Evolutionary conservation across 768 basidiomycete genomes (phyloP), one percentile per base, ranked within the genome.

Genomic region (Termitomyces sp.): DNA sequence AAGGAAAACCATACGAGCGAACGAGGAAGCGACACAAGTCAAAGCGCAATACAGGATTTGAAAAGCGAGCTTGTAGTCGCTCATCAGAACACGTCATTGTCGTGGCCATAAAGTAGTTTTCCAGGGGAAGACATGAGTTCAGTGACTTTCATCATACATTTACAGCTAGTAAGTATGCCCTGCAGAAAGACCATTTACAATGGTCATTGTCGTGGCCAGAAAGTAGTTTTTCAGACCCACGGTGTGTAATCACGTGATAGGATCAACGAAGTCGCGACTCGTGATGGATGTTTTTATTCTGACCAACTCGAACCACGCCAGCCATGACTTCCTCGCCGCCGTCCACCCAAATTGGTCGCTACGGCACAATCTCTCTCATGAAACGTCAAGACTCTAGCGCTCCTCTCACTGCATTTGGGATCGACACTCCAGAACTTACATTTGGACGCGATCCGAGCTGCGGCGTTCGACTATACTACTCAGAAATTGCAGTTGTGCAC

Each of bases 391-490:
- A 82, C 25, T 71, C 76, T 1, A 72, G 78, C 56, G 71, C 73
- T 0, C 74, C 83, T 9, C 74, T 90, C 31, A 86, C 89, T 1
- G 79, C 87, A 1, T 92, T 87, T 63, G 89, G 89, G 4, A 85
- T 92, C 66, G 89, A 92, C 73, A 79, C 84, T 4, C 80, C 84
- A 25, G 77, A 82, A 56, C 75, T 90, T 55, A 87, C 89, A 0
- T 85, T 92, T 72, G 89, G 90, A 50, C 80, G 87, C 61, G 85
- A 87, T 68, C 79, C 79, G 0, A 70, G 72, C 0, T 91, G 89
- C 69, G 81, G 84, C 62, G 84, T 92, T 20, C 76, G 90, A 46
- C 74, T 92, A 42, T 91, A 90, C 70, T 91, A 91, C 68, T 73
- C 80, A 1, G 79, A 82, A 47, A 82, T 91, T 56, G 84, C 81